Base-by-base conservation (phyloP, 176 grass and related monocot genomes). In the Eragrostis curvula region DNA sequence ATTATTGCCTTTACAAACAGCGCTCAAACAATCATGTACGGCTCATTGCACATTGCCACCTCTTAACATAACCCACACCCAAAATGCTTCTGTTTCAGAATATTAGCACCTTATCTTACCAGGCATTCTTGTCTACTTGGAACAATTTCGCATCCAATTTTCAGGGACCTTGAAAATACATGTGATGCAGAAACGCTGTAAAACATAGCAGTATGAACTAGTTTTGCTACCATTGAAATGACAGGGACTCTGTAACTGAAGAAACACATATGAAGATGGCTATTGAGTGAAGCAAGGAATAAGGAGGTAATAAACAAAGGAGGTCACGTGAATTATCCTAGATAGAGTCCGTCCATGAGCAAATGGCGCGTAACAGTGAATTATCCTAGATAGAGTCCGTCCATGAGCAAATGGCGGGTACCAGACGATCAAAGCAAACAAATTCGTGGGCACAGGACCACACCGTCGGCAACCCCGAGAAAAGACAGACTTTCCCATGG, bases 11-110 rank as follows among this genome's bases (percentile, higher is more conserved):
- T 66, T 17, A 21, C 32, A 40, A 29, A 21, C 27, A 10, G 40
- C 10, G 68, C 8, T 58, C 39, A 71, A 84, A 59, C 11, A 88
- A 78, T 42, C 39, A 56, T 75, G 7, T 21, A n/a, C 23, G 9
- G 9, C 48, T 18, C 28, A 9, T 57, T 15, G 28, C 13, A 53
- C 23, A 57, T 23, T 17, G 14, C 25, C 18, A 36, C 16, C 7
- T 72, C 45, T 57, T 57, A 20, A 23, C 55, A 20, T 57, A 10
- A 21, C n/a, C n/a, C 55, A 9, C 24, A 21, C 15, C 27, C 1
- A 71, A 81, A 61, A 30, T 16, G 60, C 27, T 82, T 63, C 12
- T 50, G 39, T 50, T 40, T 74, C 18, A 64, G 21, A 40, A 3
- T 25, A 41, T 32, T 24, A 24, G 23, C 1, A 16, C 13, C 21